phyloP scores from a whole-genome alignment of 192 early-diverging fungal genomes.

The Podila horticola region DNA sequence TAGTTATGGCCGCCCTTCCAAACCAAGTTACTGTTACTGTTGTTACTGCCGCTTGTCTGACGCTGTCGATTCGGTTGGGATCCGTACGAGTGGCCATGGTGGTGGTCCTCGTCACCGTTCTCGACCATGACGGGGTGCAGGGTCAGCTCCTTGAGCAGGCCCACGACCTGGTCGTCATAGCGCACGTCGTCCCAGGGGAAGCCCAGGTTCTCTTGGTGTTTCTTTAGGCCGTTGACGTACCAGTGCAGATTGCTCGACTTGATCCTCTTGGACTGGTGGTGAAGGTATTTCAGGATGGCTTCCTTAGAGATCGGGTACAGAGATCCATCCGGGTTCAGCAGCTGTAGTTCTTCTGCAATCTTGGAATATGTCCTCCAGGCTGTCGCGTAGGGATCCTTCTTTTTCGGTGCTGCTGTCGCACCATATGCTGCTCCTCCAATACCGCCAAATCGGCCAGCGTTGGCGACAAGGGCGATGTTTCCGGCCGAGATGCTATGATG shows the following conservation, averaged over 20 bases:
- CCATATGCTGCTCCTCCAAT: not conserved
- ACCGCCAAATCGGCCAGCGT: constrained; percentile 7
- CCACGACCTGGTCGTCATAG: constrained; percentile 46
- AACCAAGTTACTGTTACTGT: constrained; percentile 9
- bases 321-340: constrained; percentile 37
- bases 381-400: constrained; percentile 49
- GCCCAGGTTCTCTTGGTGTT: constrained; percentile 48
- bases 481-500: constrained; percentile 45
- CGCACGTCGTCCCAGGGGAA: constrained; percentile 52
- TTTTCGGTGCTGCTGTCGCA: constrained; percentile 15
- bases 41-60: constrained; percentile 2
- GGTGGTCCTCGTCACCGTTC: constrained; percentile 21
- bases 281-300: constrained; percentile 47
- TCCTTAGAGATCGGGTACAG: constrained; percentile 50
- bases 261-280: constrained; percentile 49
- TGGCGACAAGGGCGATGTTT: constrained; percentile 25
- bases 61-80: constrained; percentile 24
- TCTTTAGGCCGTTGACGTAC: constrained; percentile 51
- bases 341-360: constrained; percentile 39
- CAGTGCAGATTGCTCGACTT: constrained; percentile 50
- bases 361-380: constrained; percentile 52
- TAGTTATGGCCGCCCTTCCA: constrained; percentile 18
- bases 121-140: constrained; percentile 28
- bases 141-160: constrained; percentile 42
- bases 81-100: constrained; percentile 13